Conservation (phyloP, 352 stramenopile genomes). For the Thalassiosira mediterranea region DNA sequence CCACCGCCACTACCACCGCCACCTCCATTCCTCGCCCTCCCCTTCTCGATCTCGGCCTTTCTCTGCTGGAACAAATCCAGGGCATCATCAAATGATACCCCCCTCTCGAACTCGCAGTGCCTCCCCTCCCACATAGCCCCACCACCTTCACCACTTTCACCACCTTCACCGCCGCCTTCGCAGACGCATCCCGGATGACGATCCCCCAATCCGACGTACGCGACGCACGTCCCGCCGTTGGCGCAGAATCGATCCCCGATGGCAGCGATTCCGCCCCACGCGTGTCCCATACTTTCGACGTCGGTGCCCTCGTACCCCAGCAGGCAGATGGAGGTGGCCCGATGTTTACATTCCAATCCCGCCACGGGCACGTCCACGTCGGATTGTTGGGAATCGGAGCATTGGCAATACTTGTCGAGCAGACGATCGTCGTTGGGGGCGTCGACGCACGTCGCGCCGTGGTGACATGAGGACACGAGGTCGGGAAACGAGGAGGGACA, state of each 20-base stretch:
- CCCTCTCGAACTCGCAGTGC: conserved; percentile 36
- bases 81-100: conserved; percentile 37
- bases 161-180: conserved; percentile 9
- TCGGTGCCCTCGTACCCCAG: not conserved
- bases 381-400: conserved; percentile 13
- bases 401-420: conserved; percentile 41
- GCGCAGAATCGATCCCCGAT: conserved; percentile 40
- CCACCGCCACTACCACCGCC: not conserved
- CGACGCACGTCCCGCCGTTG: conserved; percentile 32
- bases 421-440: conserved; percentile 30
- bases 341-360: conserved; percentile 39
- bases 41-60: conserved; percentile 16
- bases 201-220: conserved; percentile 16
- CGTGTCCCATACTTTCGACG: no score
- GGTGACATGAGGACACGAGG: conserved; percentile 35
- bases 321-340: conserved; percentile 26
- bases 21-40: not conserved
- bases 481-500: conserved; percentile 19
- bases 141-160: no score
- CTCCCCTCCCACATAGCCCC: conserved; percentile 43
- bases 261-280: no score
- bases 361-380: conserved; percentile 13
- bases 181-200: conserved; percentile 41
- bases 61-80: conserved; percentile 49
- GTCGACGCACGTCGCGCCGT: conserved; percentile 35